A percentile compares a stretch with the other conserved stretches of the same genome.
These are phyloP conservation scores for Pseudogymnoascus sp. DNA, from an alignment of 2,329 filamentous ascomycete species.

Conservation along the genomic window DNA sequence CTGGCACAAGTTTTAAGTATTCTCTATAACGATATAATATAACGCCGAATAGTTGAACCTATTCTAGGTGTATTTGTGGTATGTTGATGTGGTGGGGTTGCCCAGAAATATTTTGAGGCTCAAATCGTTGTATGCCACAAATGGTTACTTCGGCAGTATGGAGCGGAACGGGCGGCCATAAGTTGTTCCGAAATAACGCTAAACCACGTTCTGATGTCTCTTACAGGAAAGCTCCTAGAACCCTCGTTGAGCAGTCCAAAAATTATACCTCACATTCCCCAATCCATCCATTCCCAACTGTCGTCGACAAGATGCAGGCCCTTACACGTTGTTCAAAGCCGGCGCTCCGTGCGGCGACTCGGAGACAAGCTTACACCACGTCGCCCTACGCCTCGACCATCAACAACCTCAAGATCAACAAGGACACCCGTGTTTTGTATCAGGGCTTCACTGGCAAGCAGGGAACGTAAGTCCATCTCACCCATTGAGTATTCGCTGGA, in stretches of 20 bases:
- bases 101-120: slow-evolving; percentile 1
- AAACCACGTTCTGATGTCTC: slow-evolving; percentile 8
- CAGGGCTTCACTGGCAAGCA: slow-evolving; percentile 98
- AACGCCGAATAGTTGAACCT: background rate
- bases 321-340: slow-evolving; percentile 66
- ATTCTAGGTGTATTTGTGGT: background rate
- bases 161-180: background rate
- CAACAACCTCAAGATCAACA: slow-evolving; percentile 86
- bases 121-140: background rate
- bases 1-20: background rate
- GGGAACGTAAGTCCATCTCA: slow-evolving; percentile 66
- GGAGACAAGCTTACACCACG: slow-evolving; percentile 65
- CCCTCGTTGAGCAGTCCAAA: background rate
- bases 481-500: slow-evolving; percentile 9
- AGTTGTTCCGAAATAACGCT: slow-evolving; percentile 4
- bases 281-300: slow-evolving; percentile 20
- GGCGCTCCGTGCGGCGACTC: slow-evolving; percentile 60
- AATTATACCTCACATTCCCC: slow-evolving; percentile 9
- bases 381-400: slow-evolving; percentile 67
- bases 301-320: slow-evolving; percentile 67
- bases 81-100: slow-evolving; percentile 2
- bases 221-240: slow-evolving; percentile 9
- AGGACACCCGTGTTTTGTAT: slow-evolving; percentile 89
- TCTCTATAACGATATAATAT: background rate
- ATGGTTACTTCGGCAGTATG: background rate